A percentile compares a stretch with the other conserved stretches of the same genome.
Evolutionary conservation across 352 stramenopile species (phyloP).

Genomic region (Globisporangium radiosum): DNA sequence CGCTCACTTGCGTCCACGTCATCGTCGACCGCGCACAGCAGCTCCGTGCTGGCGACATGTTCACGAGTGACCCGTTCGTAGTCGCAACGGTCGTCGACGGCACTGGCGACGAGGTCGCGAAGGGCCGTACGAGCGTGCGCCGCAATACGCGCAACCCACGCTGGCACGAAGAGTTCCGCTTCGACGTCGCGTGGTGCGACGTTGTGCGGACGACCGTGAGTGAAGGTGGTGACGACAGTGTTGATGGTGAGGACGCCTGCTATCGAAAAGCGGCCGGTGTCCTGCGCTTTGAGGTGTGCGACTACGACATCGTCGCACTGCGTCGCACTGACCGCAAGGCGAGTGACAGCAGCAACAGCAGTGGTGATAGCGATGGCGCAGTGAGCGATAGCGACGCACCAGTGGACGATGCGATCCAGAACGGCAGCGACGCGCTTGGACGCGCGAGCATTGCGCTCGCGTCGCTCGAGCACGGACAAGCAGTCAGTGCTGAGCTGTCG

Average conservation of each 20-base stretch:
- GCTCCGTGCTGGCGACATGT: slow-evolving; percentile 44
- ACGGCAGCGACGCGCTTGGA: slow-evolving; percentile 36
- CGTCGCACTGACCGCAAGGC: slow-evolving; percentile 5
- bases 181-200: slow-evolving; percentile 17
- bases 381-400: slow-evolving; percentile 8
- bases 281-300: slow-evolving; percentile 21
- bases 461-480: slow-evolving; percentile 33
- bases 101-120: slow-evolving; percentile 22
- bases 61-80: slow-evolving; percentile 67
- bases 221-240: neutral
- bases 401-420: slow-evolving; percentile 1
- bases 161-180: slow-evolving; percentile 71
- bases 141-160: slow-evolving; percentile 46
- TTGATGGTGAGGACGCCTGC: slow-evolving; percentile 13
- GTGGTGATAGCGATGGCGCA: neutral
- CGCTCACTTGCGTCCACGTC: slow-evolving; percentile 57
- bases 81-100: slow-evolving; percentile 20
- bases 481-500: slow-evolving; percentile 31
- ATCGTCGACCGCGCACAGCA: slow-evolving; percentile 38
- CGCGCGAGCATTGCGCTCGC: slow-evolving; percentile 31
- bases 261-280: neutral
- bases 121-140: slow-evolving; percentile 42
- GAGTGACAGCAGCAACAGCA: neutral
- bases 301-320: slow-evolving; percentile 32
- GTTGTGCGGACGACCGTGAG: neutral